Percentiles rank a stretch among this genome's conserved stretches.
These are phyloP conservation scores for Colletotrichum lini DNA, from an alignment of 2,329 filamentous ascomycete species.

Conservation along the genomic window DNA sequence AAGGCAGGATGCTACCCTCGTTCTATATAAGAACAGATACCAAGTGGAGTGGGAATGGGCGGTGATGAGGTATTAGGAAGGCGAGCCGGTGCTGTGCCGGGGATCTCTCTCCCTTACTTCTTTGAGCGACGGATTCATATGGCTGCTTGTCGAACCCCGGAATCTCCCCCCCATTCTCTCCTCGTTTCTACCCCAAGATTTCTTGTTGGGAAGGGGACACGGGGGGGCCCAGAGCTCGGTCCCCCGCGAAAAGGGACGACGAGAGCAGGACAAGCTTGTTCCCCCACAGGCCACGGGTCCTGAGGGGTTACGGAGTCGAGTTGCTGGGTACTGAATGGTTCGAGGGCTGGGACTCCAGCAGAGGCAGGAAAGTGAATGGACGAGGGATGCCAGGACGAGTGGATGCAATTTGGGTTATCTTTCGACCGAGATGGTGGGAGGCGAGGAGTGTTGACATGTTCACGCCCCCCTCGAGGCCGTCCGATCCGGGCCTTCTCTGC, in stretches of 20 bases:
- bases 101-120: conserved; percentile 11
- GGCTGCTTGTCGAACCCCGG: conserved; percentile 17
- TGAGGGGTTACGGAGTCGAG: neutral
- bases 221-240: conserved; percentile 14
- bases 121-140: neutral
- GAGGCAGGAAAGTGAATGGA: neutral
- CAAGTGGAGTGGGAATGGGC: conserved; percentile 12
- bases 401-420: conserved; percentile 29
- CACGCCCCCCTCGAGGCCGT: conserved; percentile 1
- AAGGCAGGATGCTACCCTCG: conserved; percentile 1
- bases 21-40: conserved; percentile 29
- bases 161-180: conserved; percentile 25
- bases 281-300: conserved; percentile 9
- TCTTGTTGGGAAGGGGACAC: conserved; percentile 1
- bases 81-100: neutral
- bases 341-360: neutral
- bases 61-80: neutral
- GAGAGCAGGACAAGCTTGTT: neutral
- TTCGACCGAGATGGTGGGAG: conserved; percentile 32
- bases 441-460: conserved; percentile 7
- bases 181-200: conserved; percentile 30
- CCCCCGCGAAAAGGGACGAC: conserved; percentile 36
- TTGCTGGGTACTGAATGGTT: conserved; percentile 5
- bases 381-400: neutral
- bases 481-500: neutral